Conservation (phyloP, 805 yeast species). For the Cyberlindnera mrakii region DNA sequence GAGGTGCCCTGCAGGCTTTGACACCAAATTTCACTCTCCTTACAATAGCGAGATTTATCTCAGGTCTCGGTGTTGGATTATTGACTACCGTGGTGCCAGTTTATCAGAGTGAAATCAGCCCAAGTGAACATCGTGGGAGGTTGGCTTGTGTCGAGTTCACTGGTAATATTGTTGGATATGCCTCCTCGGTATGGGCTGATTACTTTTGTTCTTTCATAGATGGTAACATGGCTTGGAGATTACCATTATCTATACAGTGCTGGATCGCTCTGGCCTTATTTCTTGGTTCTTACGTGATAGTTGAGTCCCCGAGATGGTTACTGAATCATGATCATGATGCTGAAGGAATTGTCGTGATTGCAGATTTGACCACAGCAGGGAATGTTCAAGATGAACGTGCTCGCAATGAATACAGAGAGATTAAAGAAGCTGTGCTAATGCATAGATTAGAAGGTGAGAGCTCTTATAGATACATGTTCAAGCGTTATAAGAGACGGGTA, state of each 20-base stretch:
- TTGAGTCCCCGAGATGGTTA: constrained; percentile 89
- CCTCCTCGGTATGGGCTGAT: constrained; percentile 83
- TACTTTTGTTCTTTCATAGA: constrained; percentile 64
- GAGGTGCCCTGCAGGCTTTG: constrained; percentile 69
- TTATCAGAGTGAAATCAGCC: constrained; percentile 84
- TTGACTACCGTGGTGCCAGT: constrained; percentile 81
- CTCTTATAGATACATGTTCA: constrained; percentile 69
- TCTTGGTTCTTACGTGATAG: constrained; percentile 70
- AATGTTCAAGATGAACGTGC: constrained; percentile 66
- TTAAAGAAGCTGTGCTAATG: constrained; percentile 72
- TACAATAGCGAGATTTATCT: constrained; percentile 68
- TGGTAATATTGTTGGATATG: constrained; percentile 78
- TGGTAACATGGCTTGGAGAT: constrained; percentile 64
- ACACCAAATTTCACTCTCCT: constrained; percentile 48
- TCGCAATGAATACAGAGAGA: constrained; percentile 65
- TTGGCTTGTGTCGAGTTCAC: constrained; percentile 85
- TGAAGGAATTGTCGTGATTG: constrained; percentile 82
- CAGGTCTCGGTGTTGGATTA: constrained; percentile 86
- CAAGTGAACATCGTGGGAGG: constrained; percentile 79
- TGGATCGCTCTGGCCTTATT: constrained; percentile 63
- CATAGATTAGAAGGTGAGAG: constrained; percentile 78
- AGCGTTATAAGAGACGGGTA: constrained; percentile 68
- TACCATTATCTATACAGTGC: constrained; percentile 74
- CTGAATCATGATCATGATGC: constrained; percentile 71
- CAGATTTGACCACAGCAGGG: constrained; percentile 76